These are phyloP conservation scores for Ceratocystis cubensis DNA, from an alignment of 2,329 filamentous ascomycete genomes.

Conservation along the genomic window DNA sequence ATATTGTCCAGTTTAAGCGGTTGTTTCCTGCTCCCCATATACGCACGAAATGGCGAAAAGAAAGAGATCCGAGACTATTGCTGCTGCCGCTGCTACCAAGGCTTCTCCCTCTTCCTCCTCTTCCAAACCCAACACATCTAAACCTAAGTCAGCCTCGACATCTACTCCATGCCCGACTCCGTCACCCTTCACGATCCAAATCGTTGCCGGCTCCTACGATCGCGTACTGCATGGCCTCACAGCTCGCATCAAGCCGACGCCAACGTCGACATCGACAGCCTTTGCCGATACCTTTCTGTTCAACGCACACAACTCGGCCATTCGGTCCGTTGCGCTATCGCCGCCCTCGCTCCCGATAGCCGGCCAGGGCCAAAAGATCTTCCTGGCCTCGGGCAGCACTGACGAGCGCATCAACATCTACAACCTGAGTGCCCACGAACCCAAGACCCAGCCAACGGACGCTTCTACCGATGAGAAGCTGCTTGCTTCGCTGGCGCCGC, in stretches of 20 bases:
- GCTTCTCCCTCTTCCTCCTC: conserved; percentile 23
- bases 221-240: conserved; percentile 81
- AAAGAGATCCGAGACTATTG: conserved; percentile 34
- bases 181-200: conserved; percentile 55
- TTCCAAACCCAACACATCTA: conserved; percentile 9
- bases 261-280: conserved; percentile 38
- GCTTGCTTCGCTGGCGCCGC: conserved; percentile 55
- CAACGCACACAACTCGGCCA: conserved; percentile 79
- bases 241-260: conserved; percentile 45
- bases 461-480: conserved; percentile 33
- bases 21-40: neutral
- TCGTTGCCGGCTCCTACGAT: conserved; percentile 89
- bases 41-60: conserved; percentile 35
- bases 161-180: conserved; percentile 20
- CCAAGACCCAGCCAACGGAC: conserved; percentile 29
- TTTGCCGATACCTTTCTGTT: conserved; percentile 94
- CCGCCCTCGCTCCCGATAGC: conserved; percentile 51
- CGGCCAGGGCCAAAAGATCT: conserved; percentile 63
- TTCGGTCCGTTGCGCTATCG: conserved; percentile 79
- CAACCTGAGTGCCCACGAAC: conserved; percentile 62
- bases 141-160: conserved; percentile 1
- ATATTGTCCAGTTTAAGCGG: neutral
- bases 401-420: conserved; percentile 95
- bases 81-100: conserved; percentile 26
- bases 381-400: conserved; percentile 80